Conservation (phyloP, 1,284 basidiomycete species). For the Ustilago trichophora region DNA sequence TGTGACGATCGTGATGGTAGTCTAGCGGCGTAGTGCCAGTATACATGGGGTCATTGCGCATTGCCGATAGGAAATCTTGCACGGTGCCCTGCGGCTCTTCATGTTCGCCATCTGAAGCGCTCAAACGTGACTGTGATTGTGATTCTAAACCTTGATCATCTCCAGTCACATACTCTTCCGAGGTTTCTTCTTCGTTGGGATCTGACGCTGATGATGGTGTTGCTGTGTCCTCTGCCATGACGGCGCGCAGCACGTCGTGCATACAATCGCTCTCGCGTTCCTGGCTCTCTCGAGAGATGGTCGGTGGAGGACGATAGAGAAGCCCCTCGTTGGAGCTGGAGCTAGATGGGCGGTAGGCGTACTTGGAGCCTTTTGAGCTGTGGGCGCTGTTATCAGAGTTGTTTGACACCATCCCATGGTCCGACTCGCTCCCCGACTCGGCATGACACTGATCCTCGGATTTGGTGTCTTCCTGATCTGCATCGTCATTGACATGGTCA, state of each 20-base stretch:
- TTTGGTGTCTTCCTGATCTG: not conserved
- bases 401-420: not conserved
- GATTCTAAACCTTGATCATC: too few relatives aligned
- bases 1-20: slow-evolving; percentile 22
- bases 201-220: too few relatives aligned
- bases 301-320: not conserved
- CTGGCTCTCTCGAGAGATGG: not conserved
- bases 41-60: slow-evolving; percentile 28
- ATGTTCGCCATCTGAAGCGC: too few relatives aligned
- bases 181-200: too few relatives aligned
- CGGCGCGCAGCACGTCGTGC: not conserved
- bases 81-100: slow-evolving; percentile 7
- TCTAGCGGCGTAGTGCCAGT: not conserved
- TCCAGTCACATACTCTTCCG: too few relatives aligned
- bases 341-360: not conserved
- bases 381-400: not conserved
- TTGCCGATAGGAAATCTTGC: slow-evolving; percentile 14
- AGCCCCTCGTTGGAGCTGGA: slow-evolving; percentile 5
- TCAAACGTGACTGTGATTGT: too few relatives aligned
- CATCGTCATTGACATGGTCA: too few relatives aligned
- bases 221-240: not conserved
- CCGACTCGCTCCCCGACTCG: too few relatives aligned
- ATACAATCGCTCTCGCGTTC: not conserved
- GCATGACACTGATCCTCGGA: too few relatives aligned
- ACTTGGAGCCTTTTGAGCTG: not conserved